phyloP scores from a whole-genome alignment of 2,329 filamentous ascomycete genomes.

The Exophiala calicioides region DNA sequence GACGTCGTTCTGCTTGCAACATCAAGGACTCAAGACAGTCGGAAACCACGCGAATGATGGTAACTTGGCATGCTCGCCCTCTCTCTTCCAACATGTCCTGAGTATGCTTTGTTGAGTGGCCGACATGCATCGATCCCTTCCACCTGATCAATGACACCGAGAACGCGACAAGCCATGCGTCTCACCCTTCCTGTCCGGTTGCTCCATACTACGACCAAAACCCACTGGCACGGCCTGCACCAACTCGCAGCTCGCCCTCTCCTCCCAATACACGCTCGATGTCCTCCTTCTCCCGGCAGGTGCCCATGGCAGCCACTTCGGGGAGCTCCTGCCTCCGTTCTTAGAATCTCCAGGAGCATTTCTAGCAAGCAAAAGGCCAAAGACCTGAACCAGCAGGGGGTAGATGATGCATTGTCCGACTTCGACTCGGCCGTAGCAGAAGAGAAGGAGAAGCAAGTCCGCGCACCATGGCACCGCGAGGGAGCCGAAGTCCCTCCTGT shows the following conservation, averaged over 20 bases:
- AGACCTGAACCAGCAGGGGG: constrained; percentile 30
- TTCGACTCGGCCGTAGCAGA: constrained; percentile 37
- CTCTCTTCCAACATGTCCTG: background rate
- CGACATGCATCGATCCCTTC: no score
- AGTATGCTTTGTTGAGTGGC: background rate
- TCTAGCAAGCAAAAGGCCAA: constrained; percentile 25
- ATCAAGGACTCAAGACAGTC: no score
- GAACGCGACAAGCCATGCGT: no score
- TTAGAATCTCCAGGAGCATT: constrained; percentile 4
- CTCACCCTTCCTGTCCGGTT: background rate
- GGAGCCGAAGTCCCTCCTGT: constrained; percentile 62
- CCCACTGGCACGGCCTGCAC: constrained; percentile 2
- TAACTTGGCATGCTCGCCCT: background rate
- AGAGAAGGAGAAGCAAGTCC: constrained; percentile 51
- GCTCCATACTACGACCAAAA: no score
- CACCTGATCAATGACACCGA: no score
- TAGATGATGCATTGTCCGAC: constrained; percentile 28
- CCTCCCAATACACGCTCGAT: no score
- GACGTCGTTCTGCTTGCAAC: no score
- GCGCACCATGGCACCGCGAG: constrained; percentile 67
- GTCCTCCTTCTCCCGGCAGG: no score
- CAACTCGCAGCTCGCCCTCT: constrained; percentile 5
- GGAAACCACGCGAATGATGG: no score
- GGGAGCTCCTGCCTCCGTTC: background rate
- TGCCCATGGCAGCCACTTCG: no score